Conservation (phyloP, 139 green algal species). For the Nannochloris sp. region DNA sequence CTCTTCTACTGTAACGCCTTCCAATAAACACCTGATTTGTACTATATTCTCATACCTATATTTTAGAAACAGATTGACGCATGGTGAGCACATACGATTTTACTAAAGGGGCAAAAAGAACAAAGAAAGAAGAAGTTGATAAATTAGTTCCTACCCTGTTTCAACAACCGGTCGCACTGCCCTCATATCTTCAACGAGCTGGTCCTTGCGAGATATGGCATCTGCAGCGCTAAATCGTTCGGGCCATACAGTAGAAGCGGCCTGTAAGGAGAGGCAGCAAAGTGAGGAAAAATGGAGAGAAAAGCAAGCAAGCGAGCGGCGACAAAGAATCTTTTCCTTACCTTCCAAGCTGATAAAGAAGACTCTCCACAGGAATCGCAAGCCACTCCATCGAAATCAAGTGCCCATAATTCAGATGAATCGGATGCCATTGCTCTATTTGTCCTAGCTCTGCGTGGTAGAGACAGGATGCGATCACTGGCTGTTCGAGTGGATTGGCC, state of each 20-base stretch:
- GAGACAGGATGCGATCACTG: no score
- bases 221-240: slow-evolving; percentile 63
- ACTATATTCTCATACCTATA: slow-evolving; percentile 95
- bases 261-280: slow-evolving; percentile 32
- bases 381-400: slow-evolving; percentile 97
- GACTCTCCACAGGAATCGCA: slow-evolving; percentile 92
- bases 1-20: slow-evolving; percentile 60
- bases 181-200: slow-evolving; percentile 77
- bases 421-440: slow-evolving; percentile 12
- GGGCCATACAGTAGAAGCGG: slow-evolving; percentile 73
- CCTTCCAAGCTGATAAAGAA: slow-evolving; percentile 83
- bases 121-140: neutral
- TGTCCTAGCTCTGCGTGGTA: no score
- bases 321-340: slow-evolving; percentile 8
- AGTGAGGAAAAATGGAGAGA: neutral
- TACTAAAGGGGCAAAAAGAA: no score
- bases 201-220: slow-evolving; percentile 45
- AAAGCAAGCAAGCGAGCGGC: neutral
- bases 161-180: slow-evolving; percentile 89
- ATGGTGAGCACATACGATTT: neutral
- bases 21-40: slow-evolving; percentile 79
- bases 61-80: slow-evolving; percentile 4
- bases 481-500: no score
- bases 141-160: slow-evolving; percentile 64
- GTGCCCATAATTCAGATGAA: slow-evolving; percentile 46